These are phyloP conservation scores for Zymoseptoria passerinii DNA, from an alignment of 2,329 filamentous ascomycete species.

Conservation along the genomic window DNA sequence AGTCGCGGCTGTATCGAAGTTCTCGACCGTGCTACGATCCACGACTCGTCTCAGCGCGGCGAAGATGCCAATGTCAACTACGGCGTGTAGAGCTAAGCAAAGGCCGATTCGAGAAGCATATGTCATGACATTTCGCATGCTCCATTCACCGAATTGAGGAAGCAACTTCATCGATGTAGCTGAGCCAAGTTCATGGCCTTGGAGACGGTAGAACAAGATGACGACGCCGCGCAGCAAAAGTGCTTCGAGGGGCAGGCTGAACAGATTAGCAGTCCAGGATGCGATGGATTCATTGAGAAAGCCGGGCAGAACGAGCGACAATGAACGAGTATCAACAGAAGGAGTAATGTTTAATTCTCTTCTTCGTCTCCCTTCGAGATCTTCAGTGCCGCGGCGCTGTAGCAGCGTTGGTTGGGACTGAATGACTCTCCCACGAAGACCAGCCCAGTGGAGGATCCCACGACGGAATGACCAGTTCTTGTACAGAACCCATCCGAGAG, in stretches of 20 bases:
- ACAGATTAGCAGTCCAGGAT: constrained; percentile 16
- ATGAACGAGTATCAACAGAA: neutral
- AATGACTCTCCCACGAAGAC: constrained; percentile 14
- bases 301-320: neutral
- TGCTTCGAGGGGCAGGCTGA: constrained; percentile 17
- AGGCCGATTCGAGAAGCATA: neutral
- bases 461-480: constrained; percentile 14
- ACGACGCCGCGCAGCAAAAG: constrained; percentile 16
- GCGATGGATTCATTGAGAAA: constrained; percentile 9
- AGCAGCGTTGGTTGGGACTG: neutral
- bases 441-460: constrained; percentile 13
- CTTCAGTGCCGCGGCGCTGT: neutral
- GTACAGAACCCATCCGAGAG: constrained; percentile 19
- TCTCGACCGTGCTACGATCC: neutral
- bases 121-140: neutral
- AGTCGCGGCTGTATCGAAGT: neutral
- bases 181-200: no score
- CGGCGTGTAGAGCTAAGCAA: neutral
- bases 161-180: neutral
- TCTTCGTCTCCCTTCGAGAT: neutral
- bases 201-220: constrained; percentile 19
- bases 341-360: constrained; percentile 6
- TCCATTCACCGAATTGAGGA: neutral
- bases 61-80: neutral
- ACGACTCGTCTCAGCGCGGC: neutral